Evolutionary conservation across 75 land plant genomes (phyloP), one percentile per base, ranked within the genome.

Genomic region (Cryptomeria japonica): DNA sequence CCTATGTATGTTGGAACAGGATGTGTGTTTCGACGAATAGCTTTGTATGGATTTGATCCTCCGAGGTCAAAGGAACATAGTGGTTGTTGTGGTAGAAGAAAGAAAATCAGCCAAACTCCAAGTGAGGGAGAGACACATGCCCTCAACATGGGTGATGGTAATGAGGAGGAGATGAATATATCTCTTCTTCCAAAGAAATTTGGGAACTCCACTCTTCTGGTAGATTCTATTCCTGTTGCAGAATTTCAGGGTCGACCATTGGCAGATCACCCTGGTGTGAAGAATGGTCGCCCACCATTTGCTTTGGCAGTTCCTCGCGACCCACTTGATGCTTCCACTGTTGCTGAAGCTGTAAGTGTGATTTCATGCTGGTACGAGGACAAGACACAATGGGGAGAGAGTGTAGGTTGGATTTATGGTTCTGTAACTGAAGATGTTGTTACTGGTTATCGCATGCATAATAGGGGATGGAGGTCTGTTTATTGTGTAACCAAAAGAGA

Each of bases 1-100:
- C 97, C 97, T 14, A 93, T 96, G 2, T 96, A 96, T 87, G 98
- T 96, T 36, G 98, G 98, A 72, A 96, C 98, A 9, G 98, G 98
- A 13, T 96, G 98, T 88, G 93, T 95, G 38, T 96, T 96, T 87
- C 92, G 98, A 34, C 89, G 98, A 41, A 91, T 90, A 16, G 98
- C 98, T 13, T 89, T 96, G 58, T 96, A 96, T 84, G 96, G 97
- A 7, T 96, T 96, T 88, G 98, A 96, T 38, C 98, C 98, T 2
- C 97, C 97, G 38, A 87, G 93, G 36, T 80, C 88, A 90, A 87
- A 51, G 56, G 84, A 88, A 15, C 87, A 88, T 64, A 82, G 90
- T n/a, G 91, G 94, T n/a, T 94, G 94, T 90, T 94, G 90, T 87
- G 87, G 94, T 85, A 85, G 92, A 53, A 91, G 89, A 75, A 91